Conservation (phyloP, 768 basidiomycete genomes). For the Suillus sp. region DNA sequence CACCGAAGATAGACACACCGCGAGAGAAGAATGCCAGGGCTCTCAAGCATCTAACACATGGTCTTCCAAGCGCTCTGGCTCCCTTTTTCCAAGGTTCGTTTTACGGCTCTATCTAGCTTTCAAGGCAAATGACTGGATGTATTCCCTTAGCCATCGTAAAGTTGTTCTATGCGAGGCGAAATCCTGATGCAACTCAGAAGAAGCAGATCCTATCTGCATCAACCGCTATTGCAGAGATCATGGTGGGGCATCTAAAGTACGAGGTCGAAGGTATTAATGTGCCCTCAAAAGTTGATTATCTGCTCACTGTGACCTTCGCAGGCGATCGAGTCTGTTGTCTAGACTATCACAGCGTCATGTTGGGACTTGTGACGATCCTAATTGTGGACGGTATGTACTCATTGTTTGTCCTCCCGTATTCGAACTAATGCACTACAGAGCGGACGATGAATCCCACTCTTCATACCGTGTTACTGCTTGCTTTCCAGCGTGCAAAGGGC, state of each 20-base stretch:
- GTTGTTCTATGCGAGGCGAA: constrained; percentile 81
- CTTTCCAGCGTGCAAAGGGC: constrained; percentile 73
- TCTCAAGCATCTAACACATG: constrained; percentile 77
- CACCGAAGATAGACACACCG: constrained; percentile 45
- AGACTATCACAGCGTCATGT: constrained; percentile 56
- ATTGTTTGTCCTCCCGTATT: background rate
- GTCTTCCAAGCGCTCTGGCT: constrained; percentile 70
- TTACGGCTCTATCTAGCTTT: constrained; percentile 4
- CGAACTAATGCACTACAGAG: constrained; percentile 46
- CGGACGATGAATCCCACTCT: constrained; percentile 72
- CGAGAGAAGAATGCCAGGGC: constrained; percentile 71
- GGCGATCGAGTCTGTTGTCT: constrained; percentile 46
- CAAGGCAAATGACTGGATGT: constrained; percentile 2
- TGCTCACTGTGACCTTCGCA: constrained; percentile 16
- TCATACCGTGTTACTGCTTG: constrained; percentile 79
- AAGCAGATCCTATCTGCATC: constrained; percentile 77
- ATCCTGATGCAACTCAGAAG: constrained; percentile 71
- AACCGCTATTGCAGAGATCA: constrained; percentile 65
- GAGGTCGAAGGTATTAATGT: constrained; percentile 48
- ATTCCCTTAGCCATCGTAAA: constrained; percentile 71
- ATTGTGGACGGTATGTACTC: constrained; percentile 57
- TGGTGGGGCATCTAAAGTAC: constrained; percentile 68
- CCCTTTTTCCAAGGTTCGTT: constrained; percentile 85
- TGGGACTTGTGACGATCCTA: constrained; percentile 52
- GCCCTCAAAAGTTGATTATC: background rate